Evolutionary conservation across 192 early-diverging fungal species (phyloP), one percentile per base, ranked within the genome.

Genomic region (Linnemannia schmuckeri): DNA sequence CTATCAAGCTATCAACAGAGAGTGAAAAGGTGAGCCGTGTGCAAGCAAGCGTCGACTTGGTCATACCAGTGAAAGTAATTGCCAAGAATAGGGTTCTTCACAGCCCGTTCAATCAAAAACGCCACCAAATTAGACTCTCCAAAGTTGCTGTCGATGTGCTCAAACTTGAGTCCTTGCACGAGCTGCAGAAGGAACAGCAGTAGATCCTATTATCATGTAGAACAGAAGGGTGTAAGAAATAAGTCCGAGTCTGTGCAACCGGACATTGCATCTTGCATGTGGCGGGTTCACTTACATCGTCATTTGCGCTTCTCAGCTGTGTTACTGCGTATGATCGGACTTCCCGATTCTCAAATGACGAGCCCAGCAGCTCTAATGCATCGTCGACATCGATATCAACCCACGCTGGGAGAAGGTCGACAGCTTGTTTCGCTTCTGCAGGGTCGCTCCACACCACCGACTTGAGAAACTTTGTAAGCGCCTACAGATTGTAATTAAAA

Each of bases 81-180:
- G 71, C 97, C 99, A 72, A 99, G 89, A 24, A 95, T 91, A 15
- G 93, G 93, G 81, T 98, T 98, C 61, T 92, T 88, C 35, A 98
- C 89, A 18, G 96, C 94, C 2, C 99, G 93, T 79, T 97, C 95
- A 68, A 99, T 96, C 74, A 99, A 88, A 86, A 99, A 99, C 42
- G 95, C 93, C 0, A 93, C 97, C 49, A 99, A 83, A 13, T 93
- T 93, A 3, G 95, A 94, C 37, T 94, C 87, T 76, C 90, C 80
- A 74, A 88, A 90, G 33, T 90, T 89, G 13, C 89, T 89, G 70
- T 78, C 85, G 46, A 97, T 90, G 42, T 94, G 93, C 88, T 99
- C 99, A 83, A 99, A 99, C 81, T 97, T 97, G 7, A 99, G 91
- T 37, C 98, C 99, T 88, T 99, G 99, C 5, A 99, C 99, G 1